These are phyloP conservation scores for Papiliotrema laurentii DNA, from an alignment of 1,284 basidiomycete species.

Conservation along the genomic window DNA sequence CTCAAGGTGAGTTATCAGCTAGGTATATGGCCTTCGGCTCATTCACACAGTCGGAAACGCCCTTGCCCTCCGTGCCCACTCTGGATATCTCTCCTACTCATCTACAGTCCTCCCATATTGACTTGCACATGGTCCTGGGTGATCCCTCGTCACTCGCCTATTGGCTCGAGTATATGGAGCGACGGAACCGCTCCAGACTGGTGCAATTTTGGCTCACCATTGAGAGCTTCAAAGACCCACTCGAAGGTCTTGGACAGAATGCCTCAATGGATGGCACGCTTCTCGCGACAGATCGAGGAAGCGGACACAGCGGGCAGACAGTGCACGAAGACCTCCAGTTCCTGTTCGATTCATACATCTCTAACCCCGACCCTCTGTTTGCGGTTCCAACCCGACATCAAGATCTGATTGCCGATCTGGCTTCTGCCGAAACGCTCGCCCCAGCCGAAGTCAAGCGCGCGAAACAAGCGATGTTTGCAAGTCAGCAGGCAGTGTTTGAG, in stretches of 20 bases:
- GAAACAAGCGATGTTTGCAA: constrained; percentile 59
- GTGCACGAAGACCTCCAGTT: constrained; percentile 72
- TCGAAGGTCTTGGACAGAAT: constrained; percentile 67
- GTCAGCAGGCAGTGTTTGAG: constrained; percentile 77
- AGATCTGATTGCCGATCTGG: constrained; percentile 9
- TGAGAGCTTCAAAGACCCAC: constrained; percentile 92
- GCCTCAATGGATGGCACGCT: constrained; percentile 15
- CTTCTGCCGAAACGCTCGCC: not conserved
- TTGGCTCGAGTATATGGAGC: constrained; percentile 97
- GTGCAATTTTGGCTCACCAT: constrained; percentile 97
- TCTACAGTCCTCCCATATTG: constrained; percentile 3
- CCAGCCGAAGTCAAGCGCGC: constrained; percentile 6
- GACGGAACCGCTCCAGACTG: constrained; percentile 71
- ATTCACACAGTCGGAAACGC: not conserved
- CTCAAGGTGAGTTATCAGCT: constrained; percentile 13
- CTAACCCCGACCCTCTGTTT: constrained; percentile 25
- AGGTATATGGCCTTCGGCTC: not conserved
- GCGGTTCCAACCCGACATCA: constrained; percentile 16
- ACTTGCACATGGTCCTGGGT: constrained; percentile 61
- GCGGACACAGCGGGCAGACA: constrained; percentile 11
- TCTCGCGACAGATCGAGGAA: not conserved
- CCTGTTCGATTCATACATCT: constrained; percentile 80
- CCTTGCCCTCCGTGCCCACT: not conserved
- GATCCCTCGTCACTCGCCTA: constrained; percentile 87
- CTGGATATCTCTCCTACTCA: too few species aligned